Conservation (phyloP, 2,329 filamentous ascomycete species). For the Ceratocystis huliohia region DNA sequence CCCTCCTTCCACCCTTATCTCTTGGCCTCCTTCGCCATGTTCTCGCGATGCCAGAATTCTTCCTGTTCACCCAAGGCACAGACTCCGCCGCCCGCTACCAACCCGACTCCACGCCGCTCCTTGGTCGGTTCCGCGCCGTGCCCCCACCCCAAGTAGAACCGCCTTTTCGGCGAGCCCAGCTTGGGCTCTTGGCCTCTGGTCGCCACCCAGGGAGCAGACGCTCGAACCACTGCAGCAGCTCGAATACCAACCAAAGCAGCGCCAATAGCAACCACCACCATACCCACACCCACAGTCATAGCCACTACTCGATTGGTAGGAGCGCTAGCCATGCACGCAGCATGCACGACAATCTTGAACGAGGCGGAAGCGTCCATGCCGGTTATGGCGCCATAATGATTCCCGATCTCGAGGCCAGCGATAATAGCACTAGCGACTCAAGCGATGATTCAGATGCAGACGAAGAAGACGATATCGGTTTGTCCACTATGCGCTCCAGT, state of each 20-base stretch:
- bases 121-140: constrained; percentile 54
- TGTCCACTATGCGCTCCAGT: not conserved
- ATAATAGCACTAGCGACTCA: constrained; percentile 26
- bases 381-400: constrained; percentile 44
- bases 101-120: constrained; percentile 45
- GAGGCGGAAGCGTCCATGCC: constrained; percentile 41
- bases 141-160: constrained; percentile 30
- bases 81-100: constrained; percentile 42
- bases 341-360: not conserved
- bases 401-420: constrained; percentile 29
- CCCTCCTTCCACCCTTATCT: not conserved
- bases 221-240: not conserved
- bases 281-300: constrained; percentile 23
- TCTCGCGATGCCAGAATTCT: constrained; percentile 47
- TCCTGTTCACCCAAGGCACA: constrained; percentile 53
- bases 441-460: constrained; percentile 23
- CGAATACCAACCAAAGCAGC: constrained; percentile 21
- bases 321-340: constrained; percentile 28
- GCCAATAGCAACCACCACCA: constrained; percentile 21
- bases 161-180: constrained; percentile 17
- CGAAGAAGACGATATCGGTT: constrained; percentile 18
- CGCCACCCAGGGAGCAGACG: constrained; percentile 15
- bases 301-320: constrained; percentile 29
- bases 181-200: constrained; percentile 17
- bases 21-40: constrained; percentile 10